Base-by-base conservation (phyloP, 768 basidiomycete species). In the Suillus sp. region DNA sequence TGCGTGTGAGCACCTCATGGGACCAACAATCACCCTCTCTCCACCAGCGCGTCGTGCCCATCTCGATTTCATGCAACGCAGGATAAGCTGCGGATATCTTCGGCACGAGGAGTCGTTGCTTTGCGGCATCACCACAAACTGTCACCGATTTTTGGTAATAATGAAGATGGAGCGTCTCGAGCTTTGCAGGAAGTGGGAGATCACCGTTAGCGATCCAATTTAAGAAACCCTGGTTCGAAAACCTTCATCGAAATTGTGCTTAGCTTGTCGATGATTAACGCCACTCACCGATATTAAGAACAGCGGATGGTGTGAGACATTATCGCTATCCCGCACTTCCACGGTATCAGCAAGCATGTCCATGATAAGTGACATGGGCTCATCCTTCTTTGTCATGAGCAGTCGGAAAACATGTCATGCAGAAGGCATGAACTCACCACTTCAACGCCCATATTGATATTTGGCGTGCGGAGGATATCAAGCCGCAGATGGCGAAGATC, bases 381-480 rank as follows among this genome's bases (percentile, higher is more conserved):
- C 51, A 1, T 53, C 51, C 51, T 51, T 53, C 10, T 53, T 34
- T 13, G 51, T 32, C 30, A 32, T 53, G 11, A 53, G 32, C 32
- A 32, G 32, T 11, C 20, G 11, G 20, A 53, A 53, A n/a, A 53
- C 6, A 53, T n/a, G 5, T 13, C 20, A 18, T 5, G 54, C 54
- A 55, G 54, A 35, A 1, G n/a, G 22, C n/a, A 8, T 22, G 3
- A 35, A 35, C 54, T 55, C 34, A 55, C 54, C 13, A 35, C 34
- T 7, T 55, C 34, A 35, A 55, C 51, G 10, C 14, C 14, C n/a
- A 55, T 55, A 9, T 55, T 35, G 5, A 34, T 13, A 22, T 55
- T 55, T 35, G 54, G 54, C 1, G 54, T 55, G 32, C 54, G 54
- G n/a, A 55, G 54, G n/a, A 55, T 55, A n/a, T 55, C 54, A 37